Percentiles rank a stretch among this genome's conserved stretches.
Conservation (phyloP, 2,329 filamentous ascomycete genomes). For the Pyrenophora teres region DNA sequence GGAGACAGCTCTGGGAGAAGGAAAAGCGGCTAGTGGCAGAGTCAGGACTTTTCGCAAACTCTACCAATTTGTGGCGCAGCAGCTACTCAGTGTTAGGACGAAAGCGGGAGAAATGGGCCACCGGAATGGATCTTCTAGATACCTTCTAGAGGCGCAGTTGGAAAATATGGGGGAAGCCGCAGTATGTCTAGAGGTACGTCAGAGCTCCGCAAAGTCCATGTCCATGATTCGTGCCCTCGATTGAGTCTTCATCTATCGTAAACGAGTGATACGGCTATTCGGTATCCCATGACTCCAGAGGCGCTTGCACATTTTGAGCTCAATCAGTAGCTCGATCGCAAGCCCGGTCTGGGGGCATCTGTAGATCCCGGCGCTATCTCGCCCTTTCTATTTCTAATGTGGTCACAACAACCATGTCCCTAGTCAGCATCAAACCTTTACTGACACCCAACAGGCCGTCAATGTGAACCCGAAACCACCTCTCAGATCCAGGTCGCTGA, state of each 20-base stretch:
- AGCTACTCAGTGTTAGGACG: slow-evolving; percentile 85
- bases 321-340: slow-evolving; percentile 14
- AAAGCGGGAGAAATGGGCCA: slow-evolving; percentile 72
- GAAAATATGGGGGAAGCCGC: slow-evolving; percentile 90
- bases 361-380: slow-evolving; percentile 18
- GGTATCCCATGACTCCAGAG: slow-evolving; percentile 2
- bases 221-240: neutral
- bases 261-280: slow-evolving; percentile 8
- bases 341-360: slow-evolving; percentile 17
- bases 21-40: slow-evolving; percentile 60
- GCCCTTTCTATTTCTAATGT: slow-evolving; percentile 6
- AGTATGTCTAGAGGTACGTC: slow-evolving; percentile 72
- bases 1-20: slow-evolving; percentile 68
- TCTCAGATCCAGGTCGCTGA: slow-evolving; percentile 60
- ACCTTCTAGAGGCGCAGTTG: slow-evolving; percentile 89
- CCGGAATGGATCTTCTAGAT: slow-evolving; percentile 55
- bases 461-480: slow-evolving; percentile 56
- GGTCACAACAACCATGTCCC: slow-evolving; percentile 11
- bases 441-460: slow-evolving; percentile 40
- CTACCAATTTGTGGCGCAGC: slow-evolving; percentile 95
- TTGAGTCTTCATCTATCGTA: slow-evolving; percentile 20
- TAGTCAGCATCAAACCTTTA: slow-evolving; percentile 7
- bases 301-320: slow-evolving; percentile 2
- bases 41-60: slow-evolving; percentile 90
- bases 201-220: slow-evolving; percentile 1